Percentiles rank a stretch among this genome's conserved stretches.
Evolutionary conservation across 2,329 filamentous ascomycete genomes (phyloP).

Genomic region (Talaromyces verruculosus): DNA sequence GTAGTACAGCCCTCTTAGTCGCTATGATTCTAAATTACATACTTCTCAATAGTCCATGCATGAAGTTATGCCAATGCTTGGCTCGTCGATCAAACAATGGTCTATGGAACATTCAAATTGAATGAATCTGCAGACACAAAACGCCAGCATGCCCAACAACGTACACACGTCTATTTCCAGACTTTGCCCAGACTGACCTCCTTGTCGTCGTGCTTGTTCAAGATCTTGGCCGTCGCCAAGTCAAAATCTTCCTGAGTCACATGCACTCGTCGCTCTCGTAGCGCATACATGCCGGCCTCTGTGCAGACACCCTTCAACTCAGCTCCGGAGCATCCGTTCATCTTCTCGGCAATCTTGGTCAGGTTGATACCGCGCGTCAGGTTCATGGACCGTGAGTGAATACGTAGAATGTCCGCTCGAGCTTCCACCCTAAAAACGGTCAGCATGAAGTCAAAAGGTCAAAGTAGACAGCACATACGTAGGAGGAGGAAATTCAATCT

Average conservation of each 20-base stretch:
- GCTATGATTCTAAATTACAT: constrained; percentile 16
- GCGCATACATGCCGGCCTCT: constrained; percentile 96
- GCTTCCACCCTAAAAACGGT: constrained; percentile 67
- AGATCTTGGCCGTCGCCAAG: constrained; percentile 94
- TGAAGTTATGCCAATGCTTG: constrained; percentile 15
- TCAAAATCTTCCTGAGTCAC: constrained; percentile 99
- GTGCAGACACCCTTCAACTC: constrained; percentile 99
- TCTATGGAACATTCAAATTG: neutral
- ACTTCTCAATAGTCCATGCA: constrained; percentile 12
- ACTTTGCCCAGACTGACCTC: constrained; percentile 86
- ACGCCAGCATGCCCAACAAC: constrained; percentile 1
- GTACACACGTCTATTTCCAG: constrained; percentile 61
- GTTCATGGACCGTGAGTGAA: constrained; percentile 98
- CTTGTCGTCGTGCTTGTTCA: constrained; percentile 99
- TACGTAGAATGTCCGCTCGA: constrained; percentile 93
- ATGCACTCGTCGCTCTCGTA: constrained; percentile 92
- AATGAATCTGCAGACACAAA: neutral
- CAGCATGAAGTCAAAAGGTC: constrained; percentile 24
- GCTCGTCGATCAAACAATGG: constrained; percentile 16
- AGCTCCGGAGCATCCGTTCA: constrained; percentile 97
- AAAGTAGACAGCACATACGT: constrained; percentile 51
- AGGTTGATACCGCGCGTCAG: constrained; percentile 95
- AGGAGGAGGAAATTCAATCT: constrained; percentile 98
- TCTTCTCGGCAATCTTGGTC: constrained; percentile 98
- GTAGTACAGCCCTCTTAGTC: neutral